Base-by-base conservation (phyloP, 164 flowering plant genomes). In the Dillenia turbinata region DNA sequence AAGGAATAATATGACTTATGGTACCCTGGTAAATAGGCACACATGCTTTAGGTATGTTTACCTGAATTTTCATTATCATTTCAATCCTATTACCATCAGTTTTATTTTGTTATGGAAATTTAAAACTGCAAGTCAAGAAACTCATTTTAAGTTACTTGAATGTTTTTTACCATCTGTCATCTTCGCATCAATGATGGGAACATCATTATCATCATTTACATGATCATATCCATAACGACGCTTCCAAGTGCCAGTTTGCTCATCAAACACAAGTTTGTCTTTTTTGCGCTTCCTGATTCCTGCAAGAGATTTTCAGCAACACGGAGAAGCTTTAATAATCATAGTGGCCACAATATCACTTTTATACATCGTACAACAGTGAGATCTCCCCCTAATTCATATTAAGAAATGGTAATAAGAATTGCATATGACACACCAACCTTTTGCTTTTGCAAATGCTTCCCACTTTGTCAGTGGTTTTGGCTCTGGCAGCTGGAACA, bases 391-490 rank as follows among this genome's bases (percentile, higher is more conserved):
- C 40, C 40, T 5, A 33, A 33, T 33, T 4, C 40, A 33, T 5
- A 5, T 26, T 1, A 4, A 5, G 5, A 33, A 33, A 33, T 33
- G 40, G 50, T 14, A 48, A 48, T 14, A 48, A 14, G 50, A 48
- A 48, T 10, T 48, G 14, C 12, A 10, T 48, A 14, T 10, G 8
- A 13, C 11, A 12, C 40, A 68, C 78, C 15, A 22, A 89, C 99
- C 97, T 84, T 77, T 94, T 75, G 79, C 74, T 68, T 86, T 59
- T 52, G 99, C 96, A 75, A 89, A 91, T 62, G 33, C 44, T 72
- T 91, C 99, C 97, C 99, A 91, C 68, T 89, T 86, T 59, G 97
- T 89, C 17, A 89, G 95, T 66, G 97, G 95, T 69, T 75, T 86
- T 49, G 96, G 93, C 80, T 60, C 84, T 54, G 97, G 98, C 44